These are phyloP conservation scores for Citrus reticulata DNA, from an alignment of 345 rosid genomes.

Conservation along the genomic window DNA sequence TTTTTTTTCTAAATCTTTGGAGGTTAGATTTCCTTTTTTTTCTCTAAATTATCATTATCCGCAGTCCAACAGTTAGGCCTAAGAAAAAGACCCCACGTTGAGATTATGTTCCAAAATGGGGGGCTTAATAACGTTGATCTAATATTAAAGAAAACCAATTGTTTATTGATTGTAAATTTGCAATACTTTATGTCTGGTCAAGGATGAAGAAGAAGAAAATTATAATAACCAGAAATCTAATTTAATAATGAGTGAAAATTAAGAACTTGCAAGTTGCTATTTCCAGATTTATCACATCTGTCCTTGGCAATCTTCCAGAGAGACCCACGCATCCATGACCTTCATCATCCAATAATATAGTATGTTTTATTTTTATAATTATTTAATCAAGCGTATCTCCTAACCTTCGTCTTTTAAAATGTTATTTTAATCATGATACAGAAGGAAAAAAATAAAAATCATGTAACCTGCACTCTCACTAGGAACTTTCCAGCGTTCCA, in stretches of 20 bases:
- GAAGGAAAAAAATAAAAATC: neutral
- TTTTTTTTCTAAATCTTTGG: too few relatives aligned
- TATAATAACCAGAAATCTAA: neutral
- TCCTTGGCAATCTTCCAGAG: neutral
- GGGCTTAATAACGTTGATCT: neutral
- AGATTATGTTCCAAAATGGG: neutral
- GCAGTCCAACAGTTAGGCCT: neutral
- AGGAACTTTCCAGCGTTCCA: neutral
- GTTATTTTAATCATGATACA: too few relatives aligned
- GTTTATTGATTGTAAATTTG: neutral
- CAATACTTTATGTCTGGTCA: neutral
- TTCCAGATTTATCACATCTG: neutral
- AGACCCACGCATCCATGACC: neutral
- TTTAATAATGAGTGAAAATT: neutral
- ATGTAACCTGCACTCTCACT: neutral
- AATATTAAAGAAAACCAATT: too few relatives aligned
- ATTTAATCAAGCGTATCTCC: neutral
- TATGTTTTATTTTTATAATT: neutral
- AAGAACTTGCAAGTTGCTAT: neutral
- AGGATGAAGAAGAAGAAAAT: neutral
- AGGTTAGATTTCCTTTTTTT: too few relatives aligned
- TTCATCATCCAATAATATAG: neutral
- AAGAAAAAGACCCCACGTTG: too few relatives aligned
- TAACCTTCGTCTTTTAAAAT: too few relatives aligned
- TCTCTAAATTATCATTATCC: too few relatives aligned